Base-by-base conservation (phyloP, 179 eudicot species). In the Patellifolia procumbens region DNA sequence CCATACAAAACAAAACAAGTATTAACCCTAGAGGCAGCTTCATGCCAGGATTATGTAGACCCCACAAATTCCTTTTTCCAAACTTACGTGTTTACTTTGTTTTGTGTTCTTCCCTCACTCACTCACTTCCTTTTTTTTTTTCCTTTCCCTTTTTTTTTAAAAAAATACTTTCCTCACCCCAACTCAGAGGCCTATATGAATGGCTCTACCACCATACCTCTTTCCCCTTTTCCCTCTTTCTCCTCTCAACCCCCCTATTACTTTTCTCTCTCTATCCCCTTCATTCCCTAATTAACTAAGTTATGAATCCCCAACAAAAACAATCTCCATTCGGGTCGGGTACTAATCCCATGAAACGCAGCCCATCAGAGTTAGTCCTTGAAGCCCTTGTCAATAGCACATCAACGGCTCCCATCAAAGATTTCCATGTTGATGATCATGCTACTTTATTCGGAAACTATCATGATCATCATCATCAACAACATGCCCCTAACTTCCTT, bases 291-390 rank as follows among this genome's bases (percentile, higher is more conserved):
- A 7, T 8, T 24, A 64, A 4, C 34, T 5, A 42, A 1, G 4
- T 1, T 7, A 76, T 68, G 74, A 68, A 55, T 52, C 74, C 32
- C 49, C 68, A 69, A 15, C 68, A 69, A 15, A 58, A 77, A 69
- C n/a, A 31, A 22, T 15, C 20, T 19, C 35, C 31, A 17, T 70
- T 49, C 22, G 19, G 28, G 12, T 5, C 10, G 15, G 60, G 49
- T 1, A 81, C 69, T 63, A 35, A 75, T 60, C 74, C 17, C 34
- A 79, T 88, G 89, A 88, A 88, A 78, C 73, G 82, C 49, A 86
- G 84, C 70, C 79, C 78, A 9, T 86, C 89, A 2, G 91, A 79
- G 56, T 15, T 81, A 43, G 84, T 76, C 32, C 78, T 85, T 39
- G 78, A 85, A 43, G 84, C 76, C 37, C 78, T 86, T 3, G 42